Percentiles rank a stretch among this genome's conserved stretches.
phyloP scores from a whole-genome alignment of 257 asterid genomes.

The Gentiana macrophylla region DNA sequence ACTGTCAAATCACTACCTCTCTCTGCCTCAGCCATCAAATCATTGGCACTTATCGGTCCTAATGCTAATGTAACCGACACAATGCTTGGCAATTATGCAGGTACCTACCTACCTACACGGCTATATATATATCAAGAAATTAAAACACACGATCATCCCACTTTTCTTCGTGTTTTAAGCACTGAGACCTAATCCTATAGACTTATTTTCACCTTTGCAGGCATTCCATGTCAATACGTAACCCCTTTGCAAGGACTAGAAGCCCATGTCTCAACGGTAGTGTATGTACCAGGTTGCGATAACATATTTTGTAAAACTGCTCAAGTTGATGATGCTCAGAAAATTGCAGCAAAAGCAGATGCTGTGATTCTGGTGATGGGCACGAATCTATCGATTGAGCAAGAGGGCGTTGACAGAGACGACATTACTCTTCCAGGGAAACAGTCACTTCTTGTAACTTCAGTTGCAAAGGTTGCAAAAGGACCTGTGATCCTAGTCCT shows the following conservation, averaged over 20 bases:
- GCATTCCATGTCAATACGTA: slow-evolving; percentile 61
- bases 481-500: slow-evolving; percentile 81
- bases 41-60: slow-evolving; percentile 84
- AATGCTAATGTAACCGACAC: slow-evolving; percentile 52
- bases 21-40: slow-evolving; percentile 39
- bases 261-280: slow-evolving; percentile 31
- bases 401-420: slow-evolving; percentile 47
- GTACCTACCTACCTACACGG: slow-evolving; percentile 12
- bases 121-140: neutral
- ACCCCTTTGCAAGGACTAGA: slow-evolving; percentile 60
- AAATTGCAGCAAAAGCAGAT: slow-evolving; percentile 51
- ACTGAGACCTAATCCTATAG: neutral
- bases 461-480: slow-evolving; percentile 54
- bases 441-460: slow-evolving; percentile 43
- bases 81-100: slow-evolving; percentile 82
- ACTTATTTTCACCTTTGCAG: slow-evolving; percentile 19
- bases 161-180: neutral
- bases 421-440: slow-evolving; percentile 82
- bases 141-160: neutral
- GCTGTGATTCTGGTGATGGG: slow-evolving; percentile 81
- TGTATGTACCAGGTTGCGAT: slow-evolving; percentile 49
- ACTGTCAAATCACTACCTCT: slow-evolving; percentile 51
- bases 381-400: slow-evolving; percentile 57
- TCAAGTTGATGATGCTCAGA: slow-evolving; percentile 46
- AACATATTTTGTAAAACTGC: slow-evolving; percentile 40